Percentiles rank a stretch among this genome's conserved stretches.
phyloP scores from a whole-genome alignment of 2,329 filamentous ascomycete genomes.

The Monilinia polystroma region DNA sequence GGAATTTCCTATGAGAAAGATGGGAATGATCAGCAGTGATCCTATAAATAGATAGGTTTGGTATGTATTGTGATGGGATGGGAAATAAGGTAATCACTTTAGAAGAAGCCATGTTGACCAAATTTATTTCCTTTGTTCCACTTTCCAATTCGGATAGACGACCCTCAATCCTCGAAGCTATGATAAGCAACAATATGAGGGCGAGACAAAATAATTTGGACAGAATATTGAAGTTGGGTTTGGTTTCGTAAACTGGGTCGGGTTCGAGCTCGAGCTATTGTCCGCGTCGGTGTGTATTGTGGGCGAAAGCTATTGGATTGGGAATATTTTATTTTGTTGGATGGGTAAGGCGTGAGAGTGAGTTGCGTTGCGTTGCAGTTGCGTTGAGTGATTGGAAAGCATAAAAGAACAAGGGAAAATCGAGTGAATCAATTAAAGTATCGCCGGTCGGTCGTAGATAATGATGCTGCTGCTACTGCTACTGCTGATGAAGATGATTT shows the following conservation, averaged over 20 bases:
- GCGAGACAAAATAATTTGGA: constrained; percentile 32
- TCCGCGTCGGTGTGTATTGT: constrained; percentile 34
- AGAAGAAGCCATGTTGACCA: constrained; percentile 57
- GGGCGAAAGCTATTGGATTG: constrained; percentile 20
- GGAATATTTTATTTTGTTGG: not conserved
- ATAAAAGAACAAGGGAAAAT: not conserved
- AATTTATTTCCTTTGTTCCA: constrained; percentile 37
- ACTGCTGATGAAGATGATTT: not conserved
- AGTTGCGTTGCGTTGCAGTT: not conserved
- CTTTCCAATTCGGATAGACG: constrained; percentile 27
- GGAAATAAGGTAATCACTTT: constrained; percentile 50
- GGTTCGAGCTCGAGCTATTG: constrained; percentile 29
- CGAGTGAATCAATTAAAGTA: not conserved
- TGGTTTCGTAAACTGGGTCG: constrained; percentile 24
- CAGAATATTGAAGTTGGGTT: constrained; percentile 28
- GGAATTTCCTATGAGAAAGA: constrained; percentile 56
- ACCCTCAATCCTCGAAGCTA: constrained; percentile 42
- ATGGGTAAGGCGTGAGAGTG: not conserved
- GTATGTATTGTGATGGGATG: constrained; percentile 30
- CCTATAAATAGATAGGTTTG: constrained; percentile 37
- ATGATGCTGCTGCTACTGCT: too few species aligned
- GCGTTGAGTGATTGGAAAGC: not conserved
- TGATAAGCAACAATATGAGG: constrained; percentile 41
- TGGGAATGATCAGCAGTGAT: constrained; percentile 35
- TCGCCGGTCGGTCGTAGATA: not conserved